Base-by-base conservation (phyloP, 2,329 filamentous ascomycete species). In the Neonectria neomacrospora region DNA sequence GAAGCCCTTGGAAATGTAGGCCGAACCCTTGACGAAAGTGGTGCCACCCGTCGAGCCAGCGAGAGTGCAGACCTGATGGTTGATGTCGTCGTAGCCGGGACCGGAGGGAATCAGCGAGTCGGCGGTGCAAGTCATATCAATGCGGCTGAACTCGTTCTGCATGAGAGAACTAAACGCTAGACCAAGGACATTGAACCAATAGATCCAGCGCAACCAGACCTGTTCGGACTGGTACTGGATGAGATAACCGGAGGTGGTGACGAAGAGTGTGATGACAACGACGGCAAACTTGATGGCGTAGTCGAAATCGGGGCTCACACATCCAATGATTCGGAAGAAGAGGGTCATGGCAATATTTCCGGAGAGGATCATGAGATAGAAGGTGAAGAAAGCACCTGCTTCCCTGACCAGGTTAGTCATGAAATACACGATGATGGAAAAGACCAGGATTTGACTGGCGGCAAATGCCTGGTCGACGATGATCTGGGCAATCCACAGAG, bases 251-350 rank as follows among this genome's bases (percentile, higher is more conserved):
- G 89, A 91, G 0, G 92, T 96, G 20, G 93, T 82, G 26, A 96
- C 88, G 70, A 94, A 93, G n/a, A 94, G 79, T 0, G 91, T 94
- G 67, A 97, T 93, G 55, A 93, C 85, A 1, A 93, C 83, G 5
- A 92, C 89, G 7, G 92, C 92, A 58, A 92, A 90, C 76, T 94
- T 94, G 77, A 94, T 92, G 3, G 94, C 94, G 45, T 91, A 91
- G 74, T 96, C 92, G 61, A 96, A 96, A 72, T 93, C 91, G 0
- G 91, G 91, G 63, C 90, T 93, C 12, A 92, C 63, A 63, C 89
- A 93, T 7, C 90, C 92, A 2, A 94, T 83, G 2, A 90, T 91
- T 63, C 92, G 82, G 81, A 94, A 94, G 76, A 93, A 91, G 2
- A 93, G 80, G 0, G 91, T 93, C 89, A 94, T 93, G 10, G 86